Conservation (phyloP, 2,329 filamentous ascomycete genomes). For the Xylariaceae sp. region DNA sequence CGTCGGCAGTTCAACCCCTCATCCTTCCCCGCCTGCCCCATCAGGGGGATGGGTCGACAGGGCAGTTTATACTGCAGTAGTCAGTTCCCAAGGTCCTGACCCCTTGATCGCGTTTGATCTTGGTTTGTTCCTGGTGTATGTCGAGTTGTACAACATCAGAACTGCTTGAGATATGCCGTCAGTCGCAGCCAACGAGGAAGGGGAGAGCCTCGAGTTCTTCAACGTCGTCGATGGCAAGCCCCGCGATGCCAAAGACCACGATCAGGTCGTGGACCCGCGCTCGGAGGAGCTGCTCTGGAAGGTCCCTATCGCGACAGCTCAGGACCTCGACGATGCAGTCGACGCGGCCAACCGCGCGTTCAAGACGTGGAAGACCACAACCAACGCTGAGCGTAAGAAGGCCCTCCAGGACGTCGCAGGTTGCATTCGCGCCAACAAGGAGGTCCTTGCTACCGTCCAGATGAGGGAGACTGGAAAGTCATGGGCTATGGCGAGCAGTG, state of each 20-base stretch:
- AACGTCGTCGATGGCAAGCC: conserved; percentile 38
- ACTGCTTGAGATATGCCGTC: conserved; percentile 1
- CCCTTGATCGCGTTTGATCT: too few species aligned
- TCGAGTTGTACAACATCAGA: too few species aligned
- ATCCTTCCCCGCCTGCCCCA: too few species aligned
- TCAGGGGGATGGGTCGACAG: too few species aligned
- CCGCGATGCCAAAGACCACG: conserved; percentile 24
- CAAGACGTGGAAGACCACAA: conserved; percentile 36
- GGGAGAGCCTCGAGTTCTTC: conserved; percentile 28
- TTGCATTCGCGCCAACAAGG: conserved; percentile 30
- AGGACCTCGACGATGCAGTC: conserved; percentile 36
- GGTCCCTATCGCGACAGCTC: conserved; percentile 35
- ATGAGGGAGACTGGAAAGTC: conserved; percentile 47
- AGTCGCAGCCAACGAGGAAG: conserved; percentile 7
- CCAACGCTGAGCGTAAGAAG: conserved; percentile 33
- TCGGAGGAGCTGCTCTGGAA: conserved; percentile 36
- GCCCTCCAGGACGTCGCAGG: conserved; percentile 32
- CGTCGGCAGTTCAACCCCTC: too few species aligned
- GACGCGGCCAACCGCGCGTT: conserved; percentile 37
- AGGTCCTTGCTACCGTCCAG: conserved; percentile 37
- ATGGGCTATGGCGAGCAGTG: conserved; percentile 28
- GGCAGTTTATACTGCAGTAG: too few species aligned
- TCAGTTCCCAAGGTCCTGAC: too few species aligned
- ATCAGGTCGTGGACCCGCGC: conserved; percentile 36
- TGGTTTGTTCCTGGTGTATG: too few species aligned